Percentiles rank a stretch among this genome's conserved stretches.
Conservation (phyloP, 2,329 filamentous ascomycete genomes). For the Fusarium nanum region DNA sequence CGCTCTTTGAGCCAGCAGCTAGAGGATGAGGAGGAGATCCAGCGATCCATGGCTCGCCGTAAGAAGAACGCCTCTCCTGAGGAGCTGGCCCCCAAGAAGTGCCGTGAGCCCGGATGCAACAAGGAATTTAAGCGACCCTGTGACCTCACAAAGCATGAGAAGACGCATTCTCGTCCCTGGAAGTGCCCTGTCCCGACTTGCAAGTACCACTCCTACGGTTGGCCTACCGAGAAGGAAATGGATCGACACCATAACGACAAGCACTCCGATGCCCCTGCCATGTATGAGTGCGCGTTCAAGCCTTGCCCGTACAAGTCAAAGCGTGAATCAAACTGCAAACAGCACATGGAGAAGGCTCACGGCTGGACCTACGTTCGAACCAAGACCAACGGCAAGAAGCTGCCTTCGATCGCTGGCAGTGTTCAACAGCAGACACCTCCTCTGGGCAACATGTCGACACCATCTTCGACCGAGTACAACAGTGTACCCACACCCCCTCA, state of each 20-base stretch:
- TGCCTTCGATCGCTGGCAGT: conserved; percentile 57
- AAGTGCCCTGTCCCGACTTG: conserved; percentile 86
- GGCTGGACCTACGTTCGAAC: conserved; percentile 91
- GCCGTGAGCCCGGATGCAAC: conserved; percentile 78
- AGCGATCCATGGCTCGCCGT: conserved; percentile 93
- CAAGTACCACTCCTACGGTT: conserved; percentile 91
- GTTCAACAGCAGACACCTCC: conserved; percentile 66
- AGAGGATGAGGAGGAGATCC: conserved; percentile 83
- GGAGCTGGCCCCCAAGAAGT: conserved; percentile 83
- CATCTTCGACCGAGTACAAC: conserved; percentile 64
- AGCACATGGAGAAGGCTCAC: conserved; percentile 98
- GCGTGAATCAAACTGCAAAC: conserved; percentile 95
- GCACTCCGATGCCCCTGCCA: conserved; percentile 81
- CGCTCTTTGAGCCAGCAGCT: conserved; percentile 75
- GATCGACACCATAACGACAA: conserved; percentile 97
- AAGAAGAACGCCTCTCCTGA: conserved; percentile 93
- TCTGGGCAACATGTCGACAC: conserved; percentile 71
- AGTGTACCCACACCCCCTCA: conserved; percentile 69
- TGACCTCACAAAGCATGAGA: conserved; percentile 97
- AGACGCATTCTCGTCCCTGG: conserved; percentile 96
- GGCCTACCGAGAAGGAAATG: conserved; percentile 98
- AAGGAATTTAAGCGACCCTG: conserved; percentile 98
- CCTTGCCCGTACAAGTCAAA: conserved; percentile 95
- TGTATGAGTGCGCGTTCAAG: conserved; percentile 85
- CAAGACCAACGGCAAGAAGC: conserved; percentile 86